Evolutionary conservation across 345 rosid genomes (phyloP), one percentile per base, ranked within the genome.

Genomic region (Angophora floribunda): DNA sequence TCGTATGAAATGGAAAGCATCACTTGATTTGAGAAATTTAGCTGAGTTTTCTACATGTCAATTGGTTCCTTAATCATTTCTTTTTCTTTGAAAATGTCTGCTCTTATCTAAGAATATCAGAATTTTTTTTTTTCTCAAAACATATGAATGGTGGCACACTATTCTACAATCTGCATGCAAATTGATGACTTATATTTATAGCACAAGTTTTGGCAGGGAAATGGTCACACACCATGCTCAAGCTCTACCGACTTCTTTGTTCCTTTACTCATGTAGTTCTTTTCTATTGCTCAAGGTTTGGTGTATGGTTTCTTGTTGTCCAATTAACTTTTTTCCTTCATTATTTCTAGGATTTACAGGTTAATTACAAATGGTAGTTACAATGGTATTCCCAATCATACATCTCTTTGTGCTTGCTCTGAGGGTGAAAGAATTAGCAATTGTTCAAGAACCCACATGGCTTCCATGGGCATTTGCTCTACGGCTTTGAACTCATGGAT

Each of bases 401-500:
- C 79, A 49, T 61, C 84, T 36, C 24, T 30, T 11, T 50, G 41
- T 51, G 61, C 80, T 86, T 89, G 32, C 82, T 36, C 13, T 13
- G 87, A 88, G 32, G 89, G 67, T 67, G 93, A 86, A 85, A 51
- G 63, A 44, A 52, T 51, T 50, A 75, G 78, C 78, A 52, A 89
- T 86, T 87, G 92, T 91, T 89, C 93, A 45, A 92, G 93, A 88
- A 82, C 87, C 86, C 87, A 91, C 86, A 86, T 89, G 84, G 87
- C 92, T 91, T 92, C 92, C 86, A 94, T 92, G 78, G 90, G 90
- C 55, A 87, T 90, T 87, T 88, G 91, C 91, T 90, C 96, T 75
- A 90, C 92, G 89, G 91, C 95, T 28, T 90, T 97, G 89, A 95
- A 95, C 90, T 98, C 99, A 6, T 98, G 99, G 99, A 91, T 97